Evolutionary conservation across 148 eudicot species (phyloP).

Genomic region (Beta vulgaris): DNA sequence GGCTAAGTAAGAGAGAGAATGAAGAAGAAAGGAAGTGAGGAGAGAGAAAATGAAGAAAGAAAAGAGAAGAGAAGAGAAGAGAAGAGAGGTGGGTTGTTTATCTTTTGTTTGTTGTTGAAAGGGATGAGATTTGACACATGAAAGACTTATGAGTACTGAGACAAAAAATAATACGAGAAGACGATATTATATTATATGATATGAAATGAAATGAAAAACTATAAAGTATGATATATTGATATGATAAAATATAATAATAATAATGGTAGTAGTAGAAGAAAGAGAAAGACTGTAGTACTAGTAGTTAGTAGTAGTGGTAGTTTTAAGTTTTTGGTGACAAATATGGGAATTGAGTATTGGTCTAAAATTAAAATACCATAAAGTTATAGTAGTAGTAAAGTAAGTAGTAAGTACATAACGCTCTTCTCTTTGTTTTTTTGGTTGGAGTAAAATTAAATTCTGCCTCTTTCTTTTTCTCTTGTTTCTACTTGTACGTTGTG

Average conservation of each 20-base stretch:
- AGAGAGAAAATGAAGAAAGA: constrained; percentile 14
- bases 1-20: constrained; percentile 12
- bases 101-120: constrained; percentile 34
- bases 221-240: background rate
- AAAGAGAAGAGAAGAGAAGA: constrained; percentile 5
- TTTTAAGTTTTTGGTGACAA: background rate
- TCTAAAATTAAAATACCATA: too few relatives aligned
- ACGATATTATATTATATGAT: background rate
- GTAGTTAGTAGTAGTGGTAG: constrained; percentile 2
- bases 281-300: background rate
- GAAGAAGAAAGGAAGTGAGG: too few relatives aligned
- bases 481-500: constrained; percentile 7
- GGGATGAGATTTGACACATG: constrained; percentile 33
- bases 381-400: too few relatives aligned
- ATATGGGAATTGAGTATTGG: constrained; percentile 12
- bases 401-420: too few relatives aligned
- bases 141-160: constrained; percentile 27
- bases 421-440: background rate
- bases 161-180: constrained; percentile 5
- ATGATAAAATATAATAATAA: background rate
- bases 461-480: background rate
- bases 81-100: background rate
- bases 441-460: too few relatives aligned
- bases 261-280: background rate
- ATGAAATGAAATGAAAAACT: background rate